These are phyloP conservation scores for Alternaria gaisen DNA, from an alignment of 2,329 filamentous ascomycete species.

Conservation along the genomic window DNA sequence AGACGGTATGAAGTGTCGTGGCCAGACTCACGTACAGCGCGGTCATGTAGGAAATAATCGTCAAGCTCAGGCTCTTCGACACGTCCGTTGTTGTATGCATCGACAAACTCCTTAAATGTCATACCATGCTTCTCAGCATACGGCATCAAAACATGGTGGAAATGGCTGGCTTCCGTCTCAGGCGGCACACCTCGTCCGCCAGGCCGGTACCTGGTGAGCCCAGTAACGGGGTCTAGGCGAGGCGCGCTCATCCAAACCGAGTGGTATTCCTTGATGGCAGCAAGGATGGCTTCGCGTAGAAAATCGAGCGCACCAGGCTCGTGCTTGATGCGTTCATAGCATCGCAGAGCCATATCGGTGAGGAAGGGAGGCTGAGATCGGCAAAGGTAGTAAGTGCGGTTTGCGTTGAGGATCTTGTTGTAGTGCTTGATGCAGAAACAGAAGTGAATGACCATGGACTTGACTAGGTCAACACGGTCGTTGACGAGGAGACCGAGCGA, in stretches of 20 bases:
- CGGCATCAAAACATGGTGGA: slow-evolving; percentile 80
- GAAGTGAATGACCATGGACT: slow-evolving; percentile 95
- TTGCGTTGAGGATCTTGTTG: slow-evolving; percentile 97
- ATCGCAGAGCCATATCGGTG: slow-evolving; percentile 94
- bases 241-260: slow-evolving; percentile 81
- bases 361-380: slow-evolving; percentile 96
- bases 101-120: slow-evolving; percentile 83
- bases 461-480: slow-evolving; percentile 84
- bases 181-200: slow-evolving; percentile 86
- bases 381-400: slow-evolving; percentile 91
- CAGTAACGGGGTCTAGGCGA: slow-evolving; percentile 77
- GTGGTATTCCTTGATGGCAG: slow-evolving; percentile 96
- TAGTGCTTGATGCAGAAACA: slow-evolving; percentile 99
- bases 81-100: slow-evolving; percentile 79
- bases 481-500: slow-evolving; percentile 88
- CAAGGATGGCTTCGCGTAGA: slow-evolving; percentile 78
- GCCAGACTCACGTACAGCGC: slow-evolving; percentile 93
- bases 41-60: slow-evolving; percentile 94
- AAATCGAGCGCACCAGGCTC: slow-evolving; percentile 84
- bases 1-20: slow-evolving; percentile 96
- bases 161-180: slow-evolving; percentile 89
- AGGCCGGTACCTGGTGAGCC: slow-evolving; percentile 84
- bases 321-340: slow-evolving; percentile 92
- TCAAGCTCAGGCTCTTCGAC: slow-evolving; percentile 89
- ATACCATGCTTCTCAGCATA: slow-evolving; percentile 86